These are phyloP conservation scores for Isatis tinctoria DNA, from an alignment of 345 rosid species.

Conservation along the genomic window DNA sequence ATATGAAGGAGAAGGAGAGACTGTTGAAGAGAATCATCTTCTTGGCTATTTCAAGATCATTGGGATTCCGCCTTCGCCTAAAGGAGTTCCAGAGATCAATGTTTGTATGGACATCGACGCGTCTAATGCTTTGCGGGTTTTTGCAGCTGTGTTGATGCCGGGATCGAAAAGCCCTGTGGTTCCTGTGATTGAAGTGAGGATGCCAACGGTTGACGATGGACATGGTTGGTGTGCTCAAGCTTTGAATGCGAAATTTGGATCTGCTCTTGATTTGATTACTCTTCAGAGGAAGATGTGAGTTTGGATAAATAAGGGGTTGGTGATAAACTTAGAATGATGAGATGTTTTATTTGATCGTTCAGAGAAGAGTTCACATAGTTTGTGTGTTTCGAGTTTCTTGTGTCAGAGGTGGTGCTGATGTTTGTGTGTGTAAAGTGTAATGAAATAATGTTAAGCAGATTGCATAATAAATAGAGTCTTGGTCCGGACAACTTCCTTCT, in stretches of 20 bases:
- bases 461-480: background rate
- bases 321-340: background rate
- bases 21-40: constrained; percentile 64
- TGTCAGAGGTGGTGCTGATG: background rate
- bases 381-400: background rate
- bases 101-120: constrained; percentile 95
- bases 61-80: constrained; percentile 63
- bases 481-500: background rate
- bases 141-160: constrained; percentile 64
- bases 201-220: constrained; percentile 90
- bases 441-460: background rate
- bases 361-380: background rate
- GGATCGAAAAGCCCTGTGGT: constrained; percentile 51
- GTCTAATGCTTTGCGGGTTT: constrained; percentile 53
- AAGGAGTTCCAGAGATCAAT: constrained; percentile 78
- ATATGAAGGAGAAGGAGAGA: constrained; percentile 79
- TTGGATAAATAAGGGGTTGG: background rate
- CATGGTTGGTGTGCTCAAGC: constrained; percentile 85
- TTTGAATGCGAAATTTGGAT: constrained; percentile 50
- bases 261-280: constrained; percentile 55
- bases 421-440: background rate
- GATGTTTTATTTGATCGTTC: background rate
- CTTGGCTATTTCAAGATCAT: constrained; percentile 79
- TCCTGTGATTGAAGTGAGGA: constrained; percentile 78
- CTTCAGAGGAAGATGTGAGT: constrained; percentile 47